Evolutionary conservation across 2,329 filamentous ascomycete species (phyloP).

Genomic region (Trichoderma semiorbis): DNA sequence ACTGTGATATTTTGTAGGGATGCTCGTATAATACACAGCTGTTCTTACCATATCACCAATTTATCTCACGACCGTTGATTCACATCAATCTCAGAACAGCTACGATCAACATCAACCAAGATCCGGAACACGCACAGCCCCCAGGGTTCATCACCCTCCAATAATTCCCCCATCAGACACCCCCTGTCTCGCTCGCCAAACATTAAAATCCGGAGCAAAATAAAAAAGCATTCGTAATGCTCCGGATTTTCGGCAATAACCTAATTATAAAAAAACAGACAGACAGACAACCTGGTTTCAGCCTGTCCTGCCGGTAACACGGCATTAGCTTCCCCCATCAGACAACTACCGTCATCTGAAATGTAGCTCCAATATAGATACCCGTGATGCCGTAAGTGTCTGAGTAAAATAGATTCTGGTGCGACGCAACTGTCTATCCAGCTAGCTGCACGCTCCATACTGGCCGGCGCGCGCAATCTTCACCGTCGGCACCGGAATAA

Average conservation of each 20-base stretch:
- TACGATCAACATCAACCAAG: neutral
- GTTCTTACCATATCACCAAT: neutral
- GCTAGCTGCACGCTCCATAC: neutral
- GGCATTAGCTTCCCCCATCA: neutral
- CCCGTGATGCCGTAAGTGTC: neutral
- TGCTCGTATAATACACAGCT: neutral
- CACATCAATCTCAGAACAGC: neutral
- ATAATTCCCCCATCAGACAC: neutral
- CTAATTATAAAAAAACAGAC: neutral
- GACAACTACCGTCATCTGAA: neutral
- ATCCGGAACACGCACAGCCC: neutral
- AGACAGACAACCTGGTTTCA: neutral
- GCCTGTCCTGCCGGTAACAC: neutral
- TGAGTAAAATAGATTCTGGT: neutral
- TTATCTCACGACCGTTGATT: neutral
- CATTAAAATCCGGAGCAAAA: neutral
- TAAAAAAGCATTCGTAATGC: neutral
- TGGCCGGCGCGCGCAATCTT: neutral
- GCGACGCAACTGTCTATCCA: neutral
- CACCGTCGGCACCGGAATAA: neutral
- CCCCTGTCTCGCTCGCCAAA: neutral
- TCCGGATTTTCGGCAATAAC: neutral
- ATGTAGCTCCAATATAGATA: neutral
- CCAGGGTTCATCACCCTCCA: neutral
- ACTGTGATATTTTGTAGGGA: neutral